phyloP scores from a whole-genome alignment of 2,329 filamentous ascomycete genomes.

The Neofusicoccum parvum region DNA sequence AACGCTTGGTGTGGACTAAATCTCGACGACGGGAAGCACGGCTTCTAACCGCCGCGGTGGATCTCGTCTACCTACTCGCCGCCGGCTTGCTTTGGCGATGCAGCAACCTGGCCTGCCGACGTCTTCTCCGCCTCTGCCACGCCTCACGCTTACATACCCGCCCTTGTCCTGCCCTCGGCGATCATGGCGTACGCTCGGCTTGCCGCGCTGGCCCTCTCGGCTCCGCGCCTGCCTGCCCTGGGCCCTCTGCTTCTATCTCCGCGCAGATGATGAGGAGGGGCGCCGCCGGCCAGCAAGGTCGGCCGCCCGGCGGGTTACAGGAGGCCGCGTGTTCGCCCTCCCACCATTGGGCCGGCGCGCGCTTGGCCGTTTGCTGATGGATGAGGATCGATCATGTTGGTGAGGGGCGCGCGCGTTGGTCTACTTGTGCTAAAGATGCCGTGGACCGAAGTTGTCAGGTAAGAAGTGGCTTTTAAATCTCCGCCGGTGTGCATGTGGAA shows the following conservation, averaged over 20 bases:
- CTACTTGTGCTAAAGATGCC: neutral
- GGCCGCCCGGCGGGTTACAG: neutral
- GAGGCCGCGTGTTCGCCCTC: constrained; percentile 7
- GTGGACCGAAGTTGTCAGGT: neutral
- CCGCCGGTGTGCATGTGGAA: neutral
- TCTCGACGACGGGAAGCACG: neutral
- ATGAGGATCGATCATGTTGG: neutral
- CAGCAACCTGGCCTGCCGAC: neutral
- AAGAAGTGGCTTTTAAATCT: constrained; percentile 12
- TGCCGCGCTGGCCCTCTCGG: neutral
- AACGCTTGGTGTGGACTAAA: neutral
- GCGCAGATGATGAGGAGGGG: neutral
- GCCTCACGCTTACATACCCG: neutral
- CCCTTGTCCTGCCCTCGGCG: constrained; percentile 7
- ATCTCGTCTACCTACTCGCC: neutral
- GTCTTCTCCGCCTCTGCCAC: neutral
- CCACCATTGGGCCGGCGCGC: neutral
- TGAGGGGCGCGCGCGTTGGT: neutral
- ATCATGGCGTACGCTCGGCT: constrained; percentile 1
- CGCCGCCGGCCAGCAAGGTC: neutral
- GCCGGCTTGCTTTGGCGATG: neutral
- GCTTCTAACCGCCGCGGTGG: constrained; percentile 5
- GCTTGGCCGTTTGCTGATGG: neutral
- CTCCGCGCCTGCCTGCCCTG: neutral
- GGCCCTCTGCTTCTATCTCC: neutral